Evolutionary conservation across 139 green algal species (phyloP).

Genomic region (Gonium pectorale): DNA sequence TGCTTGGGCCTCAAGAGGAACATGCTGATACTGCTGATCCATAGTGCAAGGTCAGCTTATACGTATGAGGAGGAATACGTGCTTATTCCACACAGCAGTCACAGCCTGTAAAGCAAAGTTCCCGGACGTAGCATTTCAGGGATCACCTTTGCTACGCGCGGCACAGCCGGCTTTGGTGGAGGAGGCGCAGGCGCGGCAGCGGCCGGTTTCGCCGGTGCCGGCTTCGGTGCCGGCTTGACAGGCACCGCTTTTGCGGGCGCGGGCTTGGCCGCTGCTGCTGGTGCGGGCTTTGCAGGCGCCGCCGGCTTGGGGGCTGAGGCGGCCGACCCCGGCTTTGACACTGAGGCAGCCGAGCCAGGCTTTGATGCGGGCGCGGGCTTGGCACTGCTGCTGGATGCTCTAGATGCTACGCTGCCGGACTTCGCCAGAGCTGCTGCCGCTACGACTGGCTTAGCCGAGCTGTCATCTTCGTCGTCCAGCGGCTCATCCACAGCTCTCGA

Average conservation of each 20-base stretch:
- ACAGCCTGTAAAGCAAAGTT: background rate
- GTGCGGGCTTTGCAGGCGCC: background rate
- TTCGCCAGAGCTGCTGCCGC: background rate
- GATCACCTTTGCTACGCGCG: background rate
- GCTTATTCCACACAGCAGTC: background rate
- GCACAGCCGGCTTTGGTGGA: background rate
- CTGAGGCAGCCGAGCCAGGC: no score
- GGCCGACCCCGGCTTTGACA: background rate
- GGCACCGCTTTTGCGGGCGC: background rate
- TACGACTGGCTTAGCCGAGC: background rate
- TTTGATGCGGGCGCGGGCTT: no score
- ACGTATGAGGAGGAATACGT: background rate
- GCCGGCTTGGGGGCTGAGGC: background rate
- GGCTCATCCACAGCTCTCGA: background rate
- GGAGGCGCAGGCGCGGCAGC: background rate
- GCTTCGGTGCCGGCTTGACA: background rate
- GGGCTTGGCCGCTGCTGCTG: slow-evolving; percentile 3
- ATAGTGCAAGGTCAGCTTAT: background rate
- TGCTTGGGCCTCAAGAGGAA: no score
- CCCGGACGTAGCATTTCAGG: background rate
- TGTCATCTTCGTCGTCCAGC: background rate
- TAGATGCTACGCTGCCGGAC: background rate
- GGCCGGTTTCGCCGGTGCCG: background rate
- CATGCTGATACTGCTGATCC: background rate
- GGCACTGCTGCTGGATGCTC: no score